Evolutionary conservation across 805 yeast genomes (phyloP), one percentile per base, ranked within the genome.

Genomic region (Priceomyces medius): DNA sequence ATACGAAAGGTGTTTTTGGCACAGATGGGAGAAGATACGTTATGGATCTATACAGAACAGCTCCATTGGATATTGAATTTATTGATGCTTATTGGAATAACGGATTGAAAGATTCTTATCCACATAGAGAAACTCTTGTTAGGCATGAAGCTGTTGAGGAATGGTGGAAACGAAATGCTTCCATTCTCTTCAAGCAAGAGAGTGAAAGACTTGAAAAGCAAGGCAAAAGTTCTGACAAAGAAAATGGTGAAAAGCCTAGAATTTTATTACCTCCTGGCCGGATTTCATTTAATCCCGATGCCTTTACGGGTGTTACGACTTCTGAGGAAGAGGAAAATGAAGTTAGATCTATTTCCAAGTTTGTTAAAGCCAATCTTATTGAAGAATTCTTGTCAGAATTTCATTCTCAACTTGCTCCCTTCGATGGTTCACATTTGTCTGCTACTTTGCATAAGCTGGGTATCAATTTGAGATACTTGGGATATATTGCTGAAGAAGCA

Each of bases 61-160:
- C 95, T 12, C 98, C 97, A 27, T 68, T 85, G 38, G 99, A 91
- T 65, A 73, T 89, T 43, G 79, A 75, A 44, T 90, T 90, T 56
- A 74, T 79, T 41, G 90, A 84, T 43, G 63, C 68, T n/a, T 55
- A 81, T 57, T 74, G 71, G 47, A 61, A 64, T 12, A 66, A 61
- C 2, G 47, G 59, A 4, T 55, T 56, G 27, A 63, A 68, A 3
- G 59, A 62, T n/a, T 71, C 79, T 8, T 90, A 89, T 58, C 96
- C 97, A 13, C 97, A 88, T 58, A 77, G 79, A 48, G 87, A 88
- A 63, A 73, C 85, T 10, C 76, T 85, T 19, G 56, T 91, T 34
- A 82, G 98, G 66, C 81, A 81, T 49, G 98, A 91, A 66, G 93
- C 96, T 13, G 80, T 91, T 36, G 91, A 83, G 51, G 87, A 82